Evolutionary conservation across 306 rosid genomes (phyloP).

Genomic region (Cucumis hystrix): DNA sequence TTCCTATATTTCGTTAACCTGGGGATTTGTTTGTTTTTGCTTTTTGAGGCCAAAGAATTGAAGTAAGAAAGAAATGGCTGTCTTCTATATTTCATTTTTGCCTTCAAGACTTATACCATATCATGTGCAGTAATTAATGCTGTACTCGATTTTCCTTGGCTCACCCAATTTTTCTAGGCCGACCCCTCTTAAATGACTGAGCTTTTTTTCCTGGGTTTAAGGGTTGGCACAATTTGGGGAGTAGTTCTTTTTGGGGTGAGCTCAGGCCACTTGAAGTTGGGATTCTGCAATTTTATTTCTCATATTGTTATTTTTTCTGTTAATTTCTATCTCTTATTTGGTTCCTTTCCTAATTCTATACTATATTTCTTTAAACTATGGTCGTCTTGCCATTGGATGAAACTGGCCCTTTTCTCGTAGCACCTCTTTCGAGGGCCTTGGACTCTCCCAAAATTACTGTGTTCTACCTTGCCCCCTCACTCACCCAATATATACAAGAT

Average conservation of each 20-base stretch:
- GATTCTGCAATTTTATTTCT: background rate
- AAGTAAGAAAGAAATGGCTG: background rate
- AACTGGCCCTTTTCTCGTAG: background rate
- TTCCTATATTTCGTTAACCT: background rate
- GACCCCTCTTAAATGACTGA: background rate
- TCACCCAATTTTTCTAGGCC: background rate
- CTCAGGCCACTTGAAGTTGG: background rate
- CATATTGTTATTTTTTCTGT: background rate
- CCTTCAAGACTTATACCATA: background rate
- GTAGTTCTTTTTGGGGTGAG: background rate
- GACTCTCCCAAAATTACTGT: background rate
- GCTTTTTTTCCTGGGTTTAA: background rate
- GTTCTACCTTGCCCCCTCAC: background rate
- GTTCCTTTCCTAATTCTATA: background rate
- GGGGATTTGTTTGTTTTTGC: background rate
- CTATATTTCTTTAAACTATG: background rate
- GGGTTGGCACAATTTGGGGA: background rate
- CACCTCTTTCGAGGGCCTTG: background rate
- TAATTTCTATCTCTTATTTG: background rate
- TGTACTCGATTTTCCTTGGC: background rate
- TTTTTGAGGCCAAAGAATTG: background rate
- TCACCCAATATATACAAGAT: background rate
- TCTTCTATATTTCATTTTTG: background rate
- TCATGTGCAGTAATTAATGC: background rate
- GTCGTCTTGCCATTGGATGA: background rate